These are phyloP conservation scores for Neocatenulostroma microsporum DNA, from an alignment of 2,329 filamentous ascomycete species.

Conservation along the genomic window DNA sequence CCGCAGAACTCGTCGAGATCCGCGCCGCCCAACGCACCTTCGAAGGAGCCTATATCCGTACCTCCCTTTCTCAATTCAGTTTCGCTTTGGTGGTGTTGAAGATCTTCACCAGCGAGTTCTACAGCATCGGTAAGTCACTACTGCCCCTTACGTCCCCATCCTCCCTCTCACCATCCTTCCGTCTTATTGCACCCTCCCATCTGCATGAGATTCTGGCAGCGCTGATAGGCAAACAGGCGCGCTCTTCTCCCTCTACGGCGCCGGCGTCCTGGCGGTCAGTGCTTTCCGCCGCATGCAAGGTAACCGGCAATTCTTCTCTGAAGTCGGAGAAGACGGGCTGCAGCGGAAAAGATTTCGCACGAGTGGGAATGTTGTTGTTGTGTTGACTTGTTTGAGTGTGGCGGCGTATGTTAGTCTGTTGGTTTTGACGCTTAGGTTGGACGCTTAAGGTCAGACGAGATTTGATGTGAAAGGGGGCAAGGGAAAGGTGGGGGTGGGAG, in stretches of 20 bases:
- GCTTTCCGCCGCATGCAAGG: constrained; percentile 83
- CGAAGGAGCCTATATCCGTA: constrained; percentile 93
- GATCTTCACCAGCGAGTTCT: constrained; percentile 95
- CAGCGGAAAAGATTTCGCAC: constrained; percentile 56
- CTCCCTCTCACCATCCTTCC: background rate
- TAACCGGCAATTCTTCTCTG: constrained; percentile 84
- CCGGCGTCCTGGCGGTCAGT: constrained; percentile 73
- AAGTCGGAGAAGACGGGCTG: constrained; percentile 52
- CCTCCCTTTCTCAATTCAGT: constrained; percentile 87
- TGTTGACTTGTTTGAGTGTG: constrained; percentile 54
- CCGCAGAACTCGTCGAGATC: constrained; percentile 80
- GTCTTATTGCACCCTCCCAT: no score
- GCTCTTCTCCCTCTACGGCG: constrained; percentile 85
- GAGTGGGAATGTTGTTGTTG: constrained; percentile 58
- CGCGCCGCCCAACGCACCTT: constrained; percentile 93
- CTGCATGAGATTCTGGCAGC: no score
- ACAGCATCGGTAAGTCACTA: constrained; percentile 64
- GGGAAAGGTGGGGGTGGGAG: no score
- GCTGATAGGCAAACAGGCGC: constrained; percentile 47
- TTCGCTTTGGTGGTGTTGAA: constrained; percentile 92
- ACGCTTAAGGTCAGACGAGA: constrained; percentile 4
- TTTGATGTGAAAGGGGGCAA: no score
- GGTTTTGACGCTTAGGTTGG: constrained; percentile 49
- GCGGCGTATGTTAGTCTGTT: constrained; percentile 55
- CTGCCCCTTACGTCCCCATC: background rate